Evolutionary conservation across 1,284 basidiomycete species (phyloP), one percentile per base, ranked within the genome.

Genomic region (Sanghuangporus sanghuang): DNA sequence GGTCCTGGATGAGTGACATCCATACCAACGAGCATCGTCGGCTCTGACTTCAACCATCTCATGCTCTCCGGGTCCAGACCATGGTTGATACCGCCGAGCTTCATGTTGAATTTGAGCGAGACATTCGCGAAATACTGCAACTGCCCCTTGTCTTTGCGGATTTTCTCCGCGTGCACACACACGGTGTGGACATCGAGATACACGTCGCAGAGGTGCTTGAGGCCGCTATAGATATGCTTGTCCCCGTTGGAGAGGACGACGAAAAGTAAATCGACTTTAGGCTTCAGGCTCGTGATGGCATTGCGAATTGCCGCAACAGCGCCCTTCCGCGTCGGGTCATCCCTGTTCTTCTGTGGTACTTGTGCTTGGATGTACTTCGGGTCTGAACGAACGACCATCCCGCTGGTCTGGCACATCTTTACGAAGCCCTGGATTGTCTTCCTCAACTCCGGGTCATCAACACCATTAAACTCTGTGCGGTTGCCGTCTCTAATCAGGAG

Each of bases 1-100:
- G 81, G 82, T 16, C 88, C 86, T 23, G 90, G 89, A 73, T 93
- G 92, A 0, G 90, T 92, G 14, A 93, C 91, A 69, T 93, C 91
- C 74, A 92, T 90, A 6, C 91, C 91, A 36, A 93, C 82, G 38
- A 93, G 72, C 86, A 93, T 93, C 0, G 90, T 92, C 5, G 84
- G 77, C 65, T 71, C 73, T 63, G 77, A 68, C 65, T 75, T 78
- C 44, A 92, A 74, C 85, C 84, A 88, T 1, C 61, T 60, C 74
- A 86, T 82, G 65, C 76, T 83, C 1, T 70, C 68, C 9, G 73
- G 68, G 64, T 87, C 86, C 46, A 92, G 73, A 7, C 71, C 73
- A 67, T 92, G 89, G 69, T 93, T 93, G 59, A 87, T 77, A 16
- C 91, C 91, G 3, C 89, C 88, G 62, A 92, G 73, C 77, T 93